Base-by-base conservation (phyloP, 768 basidiomycete species). In the Tylopilus plumbeoviolaceoides region DNA sequence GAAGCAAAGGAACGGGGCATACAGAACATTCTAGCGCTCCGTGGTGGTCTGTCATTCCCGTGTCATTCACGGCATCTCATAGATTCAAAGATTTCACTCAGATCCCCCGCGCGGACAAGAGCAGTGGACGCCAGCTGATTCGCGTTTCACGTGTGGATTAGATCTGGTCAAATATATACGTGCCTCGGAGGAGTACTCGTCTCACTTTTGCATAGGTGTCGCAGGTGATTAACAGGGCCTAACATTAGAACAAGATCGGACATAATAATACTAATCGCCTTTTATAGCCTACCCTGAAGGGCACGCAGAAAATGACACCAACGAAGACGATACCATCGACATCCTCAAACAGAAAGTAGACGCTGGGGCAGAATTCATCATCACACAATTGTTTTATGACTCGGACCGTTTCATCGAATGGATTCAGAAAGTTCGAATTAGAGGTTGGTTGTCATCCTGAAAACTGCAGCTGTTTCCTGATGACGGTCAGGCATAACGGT, bases 341-440 rank as follows among this genome's bases (percentile, higher is more conserved):
- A 75, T 84, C 61, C 75, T 99, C 51, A 91, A 89, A 67, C 78
- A 78, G 41, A 99, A 98, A 68, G 84, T 97, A 36, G 87, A 95
- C 61, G 93, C 91, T 0, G 97, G 97, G 15, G 95, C 95, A 2
- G 90, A 98, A 63, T 98, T 92, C 66, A 90, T 99, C 55, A 76
- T 98, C 47, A 98, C 97, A 0, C 97, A 99, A 62, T 76, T 98
- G 7, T 99, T 99, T 71, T 99, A 98, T 71, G 95, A 99, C 65
- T 82, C 88, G n/a, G 85, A 93, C 45, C 78, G 79, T 15, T 98
- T 97, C 72, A 68, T 92, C 28, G 63, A 71, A 15, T 99, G 97
- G 97, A 70, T 86, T 21, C 69, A 75, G 61, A 83, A 80, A 63
- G 80, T 94, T 44, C 76, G 93, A 54, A 73, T 71, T 17, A 83